Conservation (phyloP, 768 basidiomycete species). For the Phylloporus arenicola region DNA sequence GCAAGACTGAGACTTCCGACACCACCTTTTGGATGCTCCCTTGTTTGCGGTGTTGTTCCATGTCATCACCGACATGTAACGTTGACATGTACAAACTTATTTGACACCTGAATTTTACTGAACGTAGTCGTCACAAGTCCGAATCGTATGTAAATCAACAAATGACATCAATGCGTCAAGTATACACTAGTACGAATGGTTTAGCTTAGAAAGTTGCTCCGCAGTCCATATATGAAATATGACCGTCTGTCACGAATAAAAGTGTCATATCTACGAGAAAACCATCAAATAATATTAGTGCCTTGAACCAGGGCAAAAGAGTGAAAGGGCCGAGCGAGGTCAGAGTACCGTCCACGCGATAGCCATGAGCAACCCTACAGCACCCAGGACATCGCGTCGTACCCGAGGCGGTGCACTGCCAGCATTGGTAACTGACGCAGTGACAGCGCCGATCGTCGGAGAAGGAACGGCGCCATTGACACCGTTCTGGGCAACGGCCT, state of each 20-base stretch:
- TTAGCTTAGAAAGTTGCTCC: neutral
- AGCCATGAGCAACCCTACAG: neutral
- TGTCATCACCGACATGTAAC: too few relatives aligned
- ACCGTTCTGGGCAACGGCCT: slow-evolving; percentile 23
- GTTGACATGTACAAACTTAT: too few relatives aligned
- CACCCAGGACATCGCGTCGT: neutral
- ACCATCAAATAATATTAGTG: neutral
- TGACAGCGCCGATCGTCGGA: slow-evolving; percentile 51
- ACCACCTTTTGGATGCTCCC: too few relatives aligned
- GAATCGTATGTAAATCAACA: neutral
- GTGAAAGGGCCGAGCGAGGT: neutral
- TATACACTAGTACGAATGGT: neutral
- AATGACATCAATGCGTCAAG: neutral
- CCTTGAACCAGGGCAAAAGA: neutral
- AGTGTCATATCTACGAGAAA: neutral
- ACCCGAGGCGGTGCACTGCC: slow-evolving; percentile 3
- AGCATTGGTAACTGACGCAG: slow-evolving; percentile 39
- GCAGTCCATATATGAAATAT: neutral
- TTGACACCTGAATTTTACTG: too few relatives aligned
- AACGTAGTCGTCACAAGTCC: too few relatives aligned
- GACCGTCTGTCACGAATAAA: neutral
- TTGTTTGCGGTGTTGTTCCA: too few relatives aligned
- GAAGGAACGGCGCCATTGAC: slow-evolving; percentile 39
- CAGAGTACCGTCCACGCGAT: slow-evolving; percentile 1
- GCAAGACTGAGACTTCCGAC: too few relatives aligned